Base-by-base conservation (phyloP, 2,329 filamentous ascomycete genomes). In the Aspergillus sp. region DNA sequence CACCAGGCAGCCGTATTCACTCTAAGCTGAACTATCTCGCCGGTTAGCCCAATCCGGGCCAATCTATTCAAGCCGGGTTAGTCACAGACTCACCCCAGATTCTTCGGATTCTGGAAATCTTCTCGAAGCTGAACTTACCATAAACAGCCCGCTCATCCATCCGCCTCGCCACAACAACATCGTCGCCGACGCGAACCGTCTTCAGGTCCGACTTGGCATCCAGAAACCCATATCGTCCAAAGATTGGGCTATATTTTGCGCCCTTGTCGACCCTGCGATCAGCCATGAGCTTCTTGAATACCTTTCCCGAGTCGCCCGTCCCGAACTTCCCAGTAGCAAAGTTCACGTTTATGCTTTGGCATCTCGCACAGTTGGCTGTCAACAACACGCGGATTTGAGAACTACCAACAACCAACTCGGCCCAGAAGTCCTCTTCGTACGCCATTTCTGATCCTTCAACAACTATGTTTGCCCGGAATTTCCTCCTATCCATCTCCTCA, bases 361-460 rank as follows among this genome's bases (percentile, higher is more conserved):
- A 93, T 39, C 89, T 79, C 34, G 79, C 81, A 68, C 89, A 92
- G 70, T 91, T 89, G 51, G 84, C 85, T 34, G 87, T 91, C 30
- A 91, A 75, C 5, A 82, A 68, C 6, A 91, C 75, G 41, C 74
- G 75, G 13, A 63, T 49, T 5, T 57, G 49, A 0, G 64, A 63
- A 6, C 58, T 53, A 1, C 67, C 65, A 39, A 89, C 69, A 15
- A 71, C 71, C 34, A 91, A 71, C 66, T 87, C 85, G 3, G 77
- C 83, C 89, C 88, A 92, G 67, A 83, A 90, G 68, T 92, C 89
- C 70, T 92, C 89, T 12, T 87, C 86, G 69, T 83, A 92, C 1
- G 83, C 72, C 22, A 62, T 74, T 9, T 73, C 71, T 4, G 83
- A 80, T 3, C 85, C 86, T 38, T 83, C 82, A 1, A 91, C 74